Conservation (phyloP, 192 early-diverging fungal genomes). For the Funneliformis mosseae region DNA sequence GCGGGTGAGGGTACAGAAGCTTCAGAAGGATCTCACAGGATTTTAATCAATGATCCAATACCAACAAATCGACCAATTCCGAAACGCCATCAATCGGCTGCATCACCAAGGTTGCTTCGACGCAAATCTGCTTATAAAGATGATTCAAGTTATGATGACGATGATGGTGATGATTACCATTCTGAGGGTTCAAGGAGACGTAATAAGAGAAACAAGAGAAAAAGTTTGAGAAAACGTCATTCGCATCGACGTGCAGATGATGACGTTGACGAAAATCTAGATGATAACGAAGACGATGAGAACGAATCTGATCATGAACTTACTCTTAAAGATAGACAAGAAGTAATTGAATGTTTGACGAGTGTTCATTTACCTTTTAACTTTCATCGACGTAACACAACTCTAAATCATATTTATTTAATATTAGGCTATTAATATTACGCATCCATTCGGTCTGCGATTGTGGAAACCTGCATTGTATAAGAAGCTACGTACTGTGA, state of each 20-base stretch:
- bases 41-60: neutral
- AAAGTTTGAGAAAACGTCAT: neutral
- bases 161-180: neutral
- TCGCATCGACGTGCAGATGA: neutral
- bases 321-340: conserved; percentile 33
- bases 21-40: neutral
- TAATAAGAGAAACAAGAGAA: neutral
- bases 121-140: neutral
- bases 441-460: conserved; percentile 91
- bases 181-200: neutral
- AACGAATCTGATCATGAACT: conserved; percentile 15
- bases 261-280: neutral
- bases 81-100: neutral
- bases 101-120: neutral
- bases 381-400: neutral
- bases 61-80: neutral
- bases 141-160: neutral
- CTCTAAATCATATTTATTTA: neutral
- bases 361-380: no score
- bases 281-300: neutral
- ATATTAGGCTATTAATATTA: conserved; percentile 70
- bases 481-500: conserved; percentile 88
- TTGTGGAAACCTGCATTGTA: conserved; percentile 99
- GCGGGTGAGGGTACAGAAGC: neutral
- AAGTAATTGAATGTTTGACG: neutral